Percentiles rank a stretch among this genome's conserved stretches.
Evolutionary conservation across 805 yeast genomes (phyloP).

Genomic region (Sugiyamaella chiloensis): DNA sequence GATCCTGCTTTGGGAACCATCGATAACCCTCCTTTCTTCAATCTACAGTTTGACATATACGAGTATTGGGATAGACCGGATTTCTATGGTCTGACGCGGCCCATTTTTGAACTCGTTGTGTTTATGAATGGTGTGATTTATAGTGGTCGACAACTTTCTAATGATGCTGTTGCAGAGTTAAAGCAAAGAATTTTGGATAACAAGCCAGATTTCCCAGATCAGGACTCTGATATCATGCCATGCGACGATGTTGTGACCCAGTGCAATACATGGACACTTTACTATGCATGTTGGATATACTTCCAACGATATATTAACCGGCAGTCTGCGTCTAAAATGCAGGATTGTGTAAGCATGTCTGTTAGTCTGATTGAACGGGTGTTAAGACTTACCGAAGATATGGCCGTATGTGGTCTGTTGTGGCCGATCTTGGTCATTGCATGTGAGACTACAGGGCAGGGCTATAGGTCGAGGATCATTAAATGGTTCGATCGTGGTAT

Average conservation of each 20-base stretch:
- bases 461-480: neutral
- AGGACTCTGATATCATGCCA: neutral
- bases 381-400: neutral
- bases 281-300: neutral
- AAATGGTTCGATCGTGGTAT: neutral
- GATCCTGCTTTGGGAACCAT: neutral
- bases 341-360: neutral
- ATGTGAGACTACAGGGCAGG: neutral
- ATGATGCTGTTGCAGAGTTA: neutral
- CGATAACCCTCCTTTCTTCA: neutral
- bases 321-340: neutral
- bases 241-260: neutral
- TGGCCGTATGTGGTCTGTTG: neutral
- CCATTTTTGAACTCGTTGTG: neutral
- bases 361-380: neutral
- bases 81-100: constrained; percentile 2
- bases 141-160: neutral
- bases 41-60: neutral
- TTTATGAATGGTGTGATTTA: neutral
- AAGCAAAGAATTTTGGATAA: neutral
- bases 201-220: neutral
- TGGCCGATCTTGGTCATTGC: neutral
- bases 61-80: constrained; percentile 1
- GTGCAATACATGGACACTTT: neutral
- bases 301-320: neutral